Base-by-base conservation (phyloP, 2,329 filamentous ascomycete genomes). In the Sclerotinia nivalis region DNA sequence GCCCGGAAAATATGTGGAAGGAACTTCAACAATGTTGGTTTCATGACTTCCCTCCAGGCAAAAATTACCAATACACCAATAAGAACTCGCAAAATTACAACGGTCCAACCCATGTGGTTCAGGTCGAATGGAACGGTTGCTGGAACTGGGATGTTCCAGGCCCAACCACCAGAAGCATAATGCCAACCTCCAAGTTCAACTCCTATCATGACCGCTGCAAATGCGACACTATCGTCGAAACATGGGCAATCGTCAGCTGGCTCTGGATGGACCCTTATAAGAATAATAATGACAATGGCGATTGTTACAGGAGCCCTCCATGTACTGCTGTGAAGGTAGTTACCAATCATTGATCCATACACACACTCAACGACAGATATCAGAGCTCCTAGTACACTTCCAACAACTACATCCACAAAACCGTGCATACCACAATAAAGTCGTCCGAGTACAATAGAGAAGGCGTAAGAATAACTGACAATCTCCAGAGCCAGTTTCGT, bases 391-490 rank as follows among this genome's bases (percentile, higher is more conserved):
- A 97, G 85, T 20, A 89, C 76, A 68, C 91, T 93, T 9, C 96
- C 96, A 69, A 96, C 80, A 20, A 96, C 81, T 34, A 98, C 93
- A 80, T 99, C 96, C 56, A 96, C 84, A 81, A 98, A 97, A 15
- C 96, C 96, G 81, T 99, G 96, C 96, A 99, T 99, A 72, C 96
- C 96, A 78, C 96, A 99, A 82, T 99, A 98, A 49, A 99, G 84
- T 28, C 96, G 89, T 8, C 96, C 96, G 72, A 98, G 83, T 54
- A 97, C 87, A 77, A 99, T 98, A 37, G 95, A 97, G 18, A 88
- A 82, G 47, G 92, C 93, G 78, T 98, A 99, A 75, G 93, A 90
- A 80, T 96, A 96, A 54, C 91, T 89, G 8, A 92, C 80, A 7
- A 81, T 80, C 78, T 96, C 91, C 37, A 97, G 82, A 5, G 85